Percentiles rank a stretch among this genome's conserved stretches.
Conservation (phyloP, 371 early-diverging fungal genomes). For the Funneliformis caledonium region DNA sequence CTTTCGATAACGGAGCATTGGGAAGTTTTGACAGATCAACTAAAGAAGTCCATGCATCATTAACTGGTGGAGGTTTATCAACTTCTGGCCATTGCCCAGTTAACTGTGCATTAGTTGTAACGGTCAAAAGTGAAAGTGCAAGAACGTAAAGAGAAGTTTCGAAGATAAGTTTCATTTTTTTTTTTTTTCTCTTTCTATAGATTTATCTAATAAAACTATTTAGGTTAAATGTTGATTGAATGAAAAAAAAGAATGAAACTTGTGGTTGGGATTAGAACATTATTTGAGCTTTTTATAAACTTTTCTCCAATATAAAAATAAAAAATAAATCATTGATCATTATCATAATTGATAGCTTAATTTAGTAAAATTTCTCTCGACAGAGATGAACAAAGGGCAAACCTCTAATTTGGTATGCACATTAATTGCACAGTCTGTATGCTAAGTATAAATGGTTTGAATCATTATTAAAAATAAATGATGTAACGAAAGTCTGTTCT, state of each 20-base stretch:
- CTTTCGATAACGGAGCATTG: not conserved
- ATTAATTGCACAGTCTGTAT: not conserved
- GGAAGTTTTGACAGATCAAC: not conserved
- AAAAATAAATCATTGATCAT: too few species aligned
- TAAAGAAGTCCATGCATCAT: not conserved
- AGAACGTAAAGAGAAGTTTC: not conserved
- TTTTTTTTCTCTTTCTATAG: not conserved
- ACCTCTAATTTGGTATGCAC: too few species aligned
- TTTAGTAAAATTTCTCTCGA: too few species aligned
- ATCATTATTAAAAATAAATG: too few species aligned
- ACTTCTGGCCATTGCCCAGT: slow-evolving; percentile 13
- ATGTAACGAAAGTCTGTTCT: too few species aligned
- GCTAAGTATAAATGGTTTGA: too few species aligned
- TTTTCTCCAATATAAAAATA: too few species aligned
- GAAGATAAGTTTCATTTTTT: not conserved
- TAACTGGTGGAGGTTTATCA: slow-evolving; percentile 15
- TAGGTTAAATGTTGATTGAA: not conserved
- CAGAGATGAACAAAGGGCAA: too few species aligned
- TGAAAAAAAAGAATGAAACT: not conserved
- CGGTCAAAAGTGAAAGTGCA: not conserved
- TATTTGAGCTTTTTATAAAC: too few species aligned
- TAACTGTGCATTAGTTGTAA: not conserved
- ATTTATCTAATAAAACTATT: not conserved
- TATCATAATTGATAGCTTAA: too few species aligned
- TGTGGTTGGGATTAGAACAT: not conserved